Conservation (phyloP, 2,329 filamentous ascomycete genomes). For the Trichophyton equinum region DNA sequence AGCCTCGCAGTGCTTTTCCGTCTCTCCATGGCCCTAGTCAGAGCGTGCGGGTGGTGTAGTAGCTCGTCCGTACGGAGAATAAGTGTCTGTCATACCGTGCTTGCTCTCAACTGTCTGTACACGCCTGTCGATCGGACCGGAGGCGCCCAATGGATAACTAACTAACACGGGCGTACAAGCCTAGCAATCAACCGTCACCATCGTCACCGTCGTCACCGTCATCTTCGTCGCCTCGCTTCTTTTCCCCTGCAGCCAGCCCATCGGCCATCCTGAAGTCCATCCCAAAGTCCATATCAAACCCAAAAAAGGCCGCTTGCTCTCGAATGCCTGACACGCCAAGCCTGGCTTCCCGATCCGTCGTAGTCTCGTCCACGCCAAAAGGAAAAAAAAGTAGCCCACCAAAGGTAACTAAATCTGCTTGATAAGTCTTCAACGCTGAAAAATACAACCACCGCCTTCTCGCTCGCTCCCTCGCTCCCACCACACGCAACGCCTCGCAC, state of each 20-base stretch:
- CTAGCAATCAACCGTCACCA: background rate
- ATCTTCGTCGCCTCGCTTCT: too few relatives aligned
- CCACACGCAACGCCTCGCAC: slow-evolving; percentile 7
- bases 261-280: background rate
- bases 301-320: background rate
- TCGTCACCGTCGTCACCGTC: background rate
- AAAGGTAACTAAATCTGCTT: slow-evolving; percentile 8
- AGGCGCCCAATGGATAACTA: background rate
- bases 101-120: background rate
- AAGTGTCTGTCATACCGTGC: too few relatives aligned
- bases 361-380: background rate
- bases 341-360: background rate
- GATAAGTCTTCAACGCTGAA: slow-evolving; percentile 24
- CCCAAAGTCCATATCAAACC: too few relatives aligned
- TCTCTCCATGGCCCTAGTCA: background rate
- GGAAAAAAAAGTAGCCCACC: background rate
- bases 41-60: too few relatives aligned
- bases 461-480: slow-evolving; percentile 17
- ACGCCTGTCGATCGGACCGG: background rate
- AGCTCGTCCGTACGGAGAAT: too few relatives aligned
- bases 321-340: background rate
- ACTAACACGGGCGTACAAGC: background rate
- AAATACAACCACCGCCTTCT: slow-evolving; percentile 21
- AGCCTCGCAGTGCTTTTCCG: background rate
- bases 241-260: background rate